Evolutionary conservation across 306 rosid species (phyloP).

Genomic region (Medicago ruthenica): DNA sequence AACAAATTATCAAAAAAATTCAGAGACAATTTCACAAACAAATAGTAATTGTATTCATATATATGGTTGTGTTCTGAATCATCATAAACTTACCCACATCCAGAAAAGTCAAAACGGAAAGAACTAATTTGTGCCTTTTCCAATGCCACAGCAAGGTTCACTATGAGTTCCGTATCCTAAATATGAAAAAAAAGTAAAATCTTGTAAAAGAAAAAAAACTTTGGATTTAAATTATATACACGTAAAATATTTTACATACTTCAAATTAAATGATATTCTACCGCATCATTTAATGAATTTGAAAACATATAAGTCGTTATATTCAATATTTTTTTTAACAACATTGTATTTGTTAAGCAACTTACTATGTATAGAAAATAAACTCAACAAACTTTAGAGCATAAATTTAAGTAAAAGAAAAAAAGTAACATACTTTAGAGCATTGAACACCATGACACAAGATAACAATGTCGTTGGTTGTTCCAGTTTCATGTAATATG

Average conservation of each 20-base stretch:
- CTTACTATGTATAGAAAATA: too few species aligned
- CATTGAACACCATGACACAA: slow-evolving; percentile 72
- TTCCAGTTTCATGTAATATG: slow-evolving; percentile 67
- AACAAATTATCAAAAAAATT: too few species aligned
- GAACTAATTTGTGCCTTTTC: slow-evolving; percentile 64
- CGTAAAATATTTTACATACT: too few species aligned
- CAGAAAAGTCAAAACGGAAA: slow-evolving; percentile 75
- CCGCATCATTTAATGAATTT: too few species aligned
- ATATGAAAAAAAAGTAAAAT: background rate
- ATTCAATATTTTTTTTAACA: too few species aligned
- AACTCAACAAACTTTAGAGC: too few species aligned
- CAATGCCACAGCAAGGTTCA: slow-evolving; percentile 68
- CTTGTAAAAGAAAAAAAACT: too few species aligned
- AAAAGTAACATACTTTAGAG: slow-evolving; percentile 57
- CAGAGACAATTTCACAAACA: slow-evolving; percentile 21
- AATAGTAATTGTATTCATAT: background rate
- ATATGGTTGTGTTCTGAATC: background rate
- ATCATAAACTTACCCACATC: slow-evolving; percentile 64
- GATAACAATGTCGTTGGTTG: slow-evolving; percentile 54
- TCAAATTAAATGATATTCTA: too few species aligned
- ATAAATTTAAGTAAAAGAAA: background rate
- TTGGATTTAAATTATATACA: too few species aligned
- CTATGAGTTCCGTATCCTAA: slow-evolving; percentile 52
- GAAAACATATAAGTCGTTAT: too few species aligned
- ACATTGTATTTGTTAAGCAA: too few species aligned